Base-by-base conservation (phyloP, 257 asterid species). In the Rhazya stricta region DNA sequence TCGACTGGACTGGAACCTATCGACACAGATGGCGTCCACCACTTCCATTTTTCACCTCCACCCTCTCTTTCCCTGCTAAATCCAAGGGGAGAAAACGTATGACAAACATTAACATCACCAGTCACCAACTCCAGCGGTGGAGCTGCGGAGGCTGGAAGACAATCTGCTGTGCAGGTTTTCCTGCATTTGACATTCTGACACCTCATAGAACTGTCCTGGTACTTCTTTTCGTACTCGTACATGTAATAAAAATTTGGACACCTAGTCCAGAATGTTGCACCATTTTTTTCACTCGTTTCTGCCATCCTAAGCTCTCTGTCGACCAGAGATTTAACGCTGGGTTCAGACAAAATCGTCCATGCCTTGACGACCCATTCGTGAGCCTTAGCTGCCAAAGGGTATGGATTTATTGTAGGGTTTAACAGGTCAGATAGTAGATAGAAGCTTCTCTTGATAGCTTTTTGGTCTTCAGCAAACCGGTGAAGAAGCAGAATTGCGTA, bases 191-290 rank as follows among this genome's bases (percentile, higher is more conserved):
- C 84, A 63, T 91, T 91, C 76, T 73, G 77, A 77, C 96, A 91
- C 84, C 83, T 85, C 85, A 91, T 9, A 51, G 77, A 76, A 71
- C 93, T 85, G 9, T 81, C 84, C 79, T 76, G 79, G 51, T 72
- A 89, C 78, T 56, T 77, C 29, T 57, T 80, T 11, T 67, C 85
- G 53, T 83, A 87, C 81, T 91, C 91, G 50, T 85, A 88, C 19
- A 84, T 81, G 70, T 77, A 79, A 50, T 82, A 84, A 79, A 96
- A 91, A 63, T 87, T 87, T 34, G 96, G 91, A 78, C 96, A 91
- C 67, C 81, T 71, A 3, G 96, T 88, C 96, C 96, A 89, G 74
- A 89, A 91, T 1, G 88, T 82, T n/a, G 45, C 78, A 12, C 82
- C 80, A 3, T 51, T 77, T 10, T 32, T 19, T 7, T 46, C 45